Conservation (phyloP, 2,329 filamentous ascomycete species). For the Paradendryphiella salina region DNA sequence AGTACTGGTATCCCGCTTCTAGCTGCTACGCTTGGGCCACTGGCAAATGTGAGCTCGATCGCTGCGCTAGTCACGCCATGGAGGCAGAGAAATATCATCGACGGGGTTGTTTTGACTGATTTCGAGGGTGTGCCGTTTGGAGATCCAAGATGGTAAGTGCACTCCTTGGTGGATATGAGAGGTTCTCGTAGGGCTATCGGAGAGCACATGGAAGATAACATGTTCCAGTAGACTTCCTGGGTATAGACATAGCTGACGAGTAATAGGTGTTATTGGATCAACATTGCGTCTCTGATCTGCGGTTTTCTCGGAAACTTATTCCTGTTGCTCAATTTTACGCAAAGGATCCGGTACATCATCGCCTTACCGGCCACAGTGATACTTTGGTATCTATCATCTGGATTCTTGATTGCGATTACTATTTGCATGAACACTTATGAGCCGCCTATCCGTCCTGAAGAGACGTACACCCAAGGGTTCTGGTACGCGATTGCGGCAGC, state of each 20-base stretch:
- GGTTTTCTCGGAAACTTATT: constrained; percentile 80
- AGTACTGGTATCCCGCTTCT: constrained; percentile 60
- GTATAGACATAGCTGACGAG: not conserved
- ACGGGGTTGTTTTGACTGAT: constrained; percentile 55
- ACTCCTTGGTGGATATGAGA: not conserved
- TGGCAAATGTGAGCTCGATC: constrained; percentile 86
- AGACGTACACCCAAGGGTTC: constrained; percentile 76
- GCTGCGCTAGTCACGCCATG: constrained; percentile 81
- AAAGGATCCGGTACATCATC: constrained; percentile 75
- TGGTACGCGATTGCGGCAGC: constrained; percentile 85
- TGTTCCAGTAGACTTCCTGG: not conserved
- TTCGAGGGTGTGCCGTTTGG: constrained; percentile 59
- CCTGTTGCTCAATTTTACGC: constrained; percentile 84
- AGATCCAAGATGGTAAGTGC: constrained; percentile 70
- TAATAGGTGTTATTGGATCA: constrained; percentile 69
- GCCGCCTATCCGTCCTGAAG: constrained; percentile 51
- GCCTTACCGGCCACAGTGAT: constrained; percentile 82
- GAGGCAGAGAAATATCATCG: constrained; percentile 62
- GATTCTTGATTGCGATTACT: constrained; percentile 67
- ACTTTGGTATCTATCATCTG: constrained; percentile 70
- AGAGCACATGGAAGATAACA: not conserved
- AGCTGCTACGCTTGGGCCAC: constrained; percentile 80
- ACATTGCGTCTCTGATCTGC: constrained; percentile 74
- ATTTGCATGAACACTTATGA: constrained; percentile 67
- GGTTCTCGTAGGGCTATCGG: not conserved